Percentiles rank a stretch among this genome's conserved stretches.
These are phyloP conservation scores for Aegilops sharonensis DNA, from an alignment of 176 grass and related monocot species.

Conservation along the genomic window DNA sequence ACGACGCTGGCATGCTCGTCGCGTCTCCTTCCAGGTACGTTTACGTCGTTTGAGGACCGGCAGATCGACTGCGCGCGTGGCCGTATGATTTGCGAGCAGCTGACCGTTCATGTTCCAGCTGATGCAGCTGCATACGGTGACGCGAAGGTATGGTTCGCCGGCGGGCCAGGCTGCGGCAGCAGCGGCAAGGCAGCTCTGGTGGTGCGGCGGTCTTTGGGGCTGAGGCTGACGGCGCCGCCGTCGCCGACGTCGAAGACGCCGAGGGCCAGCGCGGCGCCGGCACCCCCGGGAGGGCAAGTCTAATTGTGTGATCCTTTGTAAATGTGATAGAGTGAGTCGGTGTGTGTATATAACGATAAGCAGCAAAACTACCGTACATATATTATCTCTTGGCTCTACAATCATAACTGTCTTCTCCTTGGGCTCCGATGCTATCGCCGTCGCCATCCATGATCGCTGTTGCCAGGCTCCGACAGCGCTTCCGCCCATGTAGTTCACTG, in stretches of 20 bases:
- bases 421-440: no score
- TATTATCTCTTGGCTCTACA: no score
- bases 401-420: no score
- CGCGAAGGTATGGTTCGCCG: not conserved
- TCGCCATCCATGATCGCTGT: no score
- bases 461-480: no score
- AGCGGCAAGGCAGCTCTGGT: not conserved
- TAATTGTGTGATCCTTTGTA: not conserved
- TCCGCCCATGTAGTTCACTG: no score
- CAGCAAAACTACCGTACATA: no score
- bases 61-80: not conserved
- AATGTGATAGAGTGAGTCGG: no score
- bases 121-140: not conserved
- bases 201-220: not conserved
- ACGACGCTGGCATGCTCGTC: not conserved
- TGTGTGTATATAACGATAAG: no score
- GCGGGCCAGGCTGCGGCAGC: not conserved
- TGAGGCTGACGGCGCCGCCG: not conserved
- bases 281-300: not conserved
- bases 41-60: not conserved
- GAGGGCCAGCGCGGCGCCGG: not conserved
- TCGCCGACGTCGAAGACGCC: not conserved
- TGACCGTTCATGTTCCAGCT: not conserved
- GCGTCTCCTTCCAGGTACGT: not conserved
- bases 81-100: not conserved